A percentile compares a stretch with the other conserved stretches of the same genome.
These are phyloP conservation scores for Phytophthora cajani DNA, from an alignment of 352 stramenopile species.

Conservation along the genomic window DNA sequence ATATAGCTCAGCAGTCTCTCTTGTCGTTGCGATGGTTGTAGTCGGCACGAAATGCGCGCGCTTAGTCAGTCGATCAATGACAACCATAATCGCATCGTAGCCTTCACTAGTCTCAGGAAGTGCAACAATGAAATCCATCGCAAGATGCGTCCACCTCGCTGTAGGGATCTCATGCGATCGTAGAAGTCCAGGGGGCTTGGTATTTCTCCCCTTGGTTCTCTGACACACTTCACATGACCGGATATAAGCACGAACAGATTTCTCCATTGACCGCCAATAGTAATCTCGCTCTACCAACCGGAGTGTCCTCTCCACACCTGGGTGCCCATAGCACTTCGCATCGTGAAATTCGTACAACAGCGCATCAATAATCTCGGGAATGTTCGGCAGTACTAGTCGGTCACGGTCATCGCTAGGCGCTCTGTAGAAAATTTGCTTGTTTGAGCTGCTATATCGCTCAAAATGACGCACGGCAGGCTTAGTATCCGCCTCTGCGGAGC, in stretches of 20 bases:
- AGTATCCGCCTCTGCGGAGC: too few relatives aligned
- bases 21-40: not conserved
- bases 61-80: not conserved
- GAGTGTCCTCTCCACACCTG: slow-evolving; percentile 16
- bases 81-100: not conserved
- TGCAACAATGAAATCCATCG: not conserved
- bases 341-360: slow-evolving; percentile 25
- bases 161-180: not conserved
- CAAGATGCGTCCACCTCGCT: not conserved
- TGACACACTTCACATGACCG: slow-evolving; percentile 23
- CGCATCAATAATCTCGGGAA: slow-evolving; percentile 11
- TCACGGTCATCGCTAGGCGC: not conserved
- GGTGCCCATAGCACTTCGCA: slow-evolving; percentile 15
- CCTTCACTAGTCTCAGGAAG: not conserved
- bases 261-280: slow-evolving; percentile 15
- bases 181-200: not conserved
- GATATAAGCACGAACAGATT: slow-evolving; percentile 9
- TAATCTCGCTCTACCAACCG: slow-evolving; percentile 6
- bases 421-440: slow-evolving; percentile 10
- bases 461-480: too few relatives aligned
- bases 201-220: not conserved
- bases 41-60: slow-evolving; percentile 4
- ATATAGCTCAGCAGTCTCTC: slow-evolving; percentile 3
- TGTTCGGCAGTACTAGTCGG: slow-evolving; percentile 17
- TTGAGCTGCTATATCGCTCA: slow-evolving; percentile 3